phyloP scores from a whole-genome alignment of 306 rosid species.

The Biancaea sappan region DNA sequence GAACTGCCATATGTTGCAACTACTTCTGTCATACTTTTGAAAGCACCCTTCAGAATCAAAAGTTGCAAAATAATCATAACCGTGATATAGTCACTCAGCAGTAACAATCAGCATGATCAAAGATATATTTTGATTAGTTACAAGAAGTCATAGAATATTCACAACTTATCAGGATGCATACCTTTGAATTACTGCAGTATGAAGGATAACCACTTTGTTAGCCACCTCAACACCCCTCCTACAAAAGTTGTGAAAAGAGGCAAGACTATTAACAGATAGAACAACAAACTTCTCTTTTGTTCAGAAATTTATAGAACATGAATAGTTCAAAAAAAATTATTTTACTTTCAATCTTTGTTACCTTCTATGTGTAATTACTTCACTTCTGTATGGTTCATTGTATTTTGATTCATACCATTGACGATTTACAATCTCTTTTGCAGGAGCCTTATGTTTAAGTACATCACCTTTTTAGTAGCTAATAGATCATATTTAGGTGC shows the following conservation, averaged over 20 bases:
- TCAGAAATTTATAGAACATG: neutral
- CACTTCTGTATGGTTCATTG: too few relatives aligned
- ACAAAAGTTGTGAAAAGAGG: constrained; percentile 29
- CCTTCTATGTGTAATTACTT: too few relatives aligned
- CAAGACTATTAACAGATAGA: neutral
- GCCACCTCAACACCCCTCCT: constrained; percentile 44
- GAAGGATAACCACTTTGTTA: constrained; percentile 41
- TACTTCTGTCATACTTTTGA: constrained; percentile 46
- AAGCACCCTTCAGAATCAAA: constrained; percentile 49
- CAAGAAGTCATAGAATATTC: neutral
- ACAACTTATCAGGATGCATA: constrained; percentile 32
- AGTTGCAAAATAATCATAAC: constrained; percentile 30
- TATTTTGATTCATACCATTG: too few relatives aligned
- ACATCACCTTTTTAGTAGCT: too few relatives aligned
- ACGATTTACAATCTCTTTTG: too few relatives aligned
- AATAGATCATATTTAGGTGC: too few relatives aligned
- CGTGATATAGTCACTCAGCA: neutral
- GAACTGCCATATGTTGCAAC: constrained; percentile 41
- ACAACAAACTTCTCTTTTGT: neutral
- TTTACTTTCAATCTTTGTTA: neutral
- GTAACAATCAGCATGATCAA: neutral
- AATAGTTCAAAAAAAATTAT: constrained; percentile 17
- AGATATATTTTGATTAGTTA: constrained; percentile 6
- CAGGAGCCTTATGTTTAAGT: too few relatives aligned
- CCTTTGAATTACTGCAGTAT: constrained; percentile 50